Evolutionary conservation across 106 monocot species (phyloP).

Genomic region (Iris macrosiphon): DNA sequence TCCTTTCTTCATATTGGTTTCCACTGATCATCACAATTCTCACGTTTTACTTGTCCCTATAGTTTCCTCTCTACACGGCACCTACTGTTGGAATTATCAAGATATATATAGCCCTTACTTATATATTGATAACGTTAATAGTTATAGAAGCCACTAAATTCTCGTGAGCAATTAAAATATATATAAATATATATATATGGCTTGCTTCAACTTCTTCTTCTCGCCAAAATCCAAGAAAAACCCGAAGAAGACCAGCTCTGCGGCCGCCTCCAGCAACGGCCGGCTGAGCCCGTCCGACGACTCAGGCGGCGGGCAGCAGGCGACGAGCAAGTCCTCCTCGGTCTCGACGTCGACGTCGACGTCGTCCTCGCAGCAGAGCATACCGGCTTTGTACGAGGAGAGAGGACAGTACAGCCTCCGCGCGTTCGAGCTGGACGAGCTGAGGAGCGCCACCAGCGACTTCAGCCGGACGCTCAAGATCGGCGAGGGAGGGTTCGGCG

Average conservation of each 20-base stretch:
- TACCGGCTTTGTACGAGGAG: neutral
- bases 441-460: conserved; percentile 19
- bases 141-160: no score
- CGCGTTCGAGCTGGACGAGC: conserved; percentile 19
- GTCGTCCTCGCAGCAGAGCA: conserved; percentile 22
- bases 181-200: no score
- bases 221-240: no score
- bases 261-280: conserved; percentile 5
- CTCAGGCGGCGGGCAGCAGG: conserved; percentile 2
- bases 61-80: no score
- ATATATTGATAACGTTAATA: no score
- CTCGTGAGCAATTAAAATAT: no score
- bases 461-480: conserved; percentile 22
- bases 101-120: no score
- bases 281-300: conserved; percentile 15
- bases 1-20: no score
- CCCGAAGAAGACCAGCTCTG: neutral
- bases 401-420: conserved; percentile 4
- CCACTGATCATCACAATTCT: no score
- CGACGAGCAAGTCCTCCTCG: conserved; percentile 14
- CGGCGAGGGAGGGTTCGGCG: conserved; percentile 23
- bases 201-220: conserved; percentile 10
- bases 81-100: no score
- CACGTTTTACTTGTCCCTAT: no score
- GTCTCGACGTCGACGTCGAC: neutral